These are phyloP conservation scores for Xylariaceae sp. DNA, from an alignment of 2,329 filamentous ascomycete genomes.

Conservation along the genomic window DNA sequence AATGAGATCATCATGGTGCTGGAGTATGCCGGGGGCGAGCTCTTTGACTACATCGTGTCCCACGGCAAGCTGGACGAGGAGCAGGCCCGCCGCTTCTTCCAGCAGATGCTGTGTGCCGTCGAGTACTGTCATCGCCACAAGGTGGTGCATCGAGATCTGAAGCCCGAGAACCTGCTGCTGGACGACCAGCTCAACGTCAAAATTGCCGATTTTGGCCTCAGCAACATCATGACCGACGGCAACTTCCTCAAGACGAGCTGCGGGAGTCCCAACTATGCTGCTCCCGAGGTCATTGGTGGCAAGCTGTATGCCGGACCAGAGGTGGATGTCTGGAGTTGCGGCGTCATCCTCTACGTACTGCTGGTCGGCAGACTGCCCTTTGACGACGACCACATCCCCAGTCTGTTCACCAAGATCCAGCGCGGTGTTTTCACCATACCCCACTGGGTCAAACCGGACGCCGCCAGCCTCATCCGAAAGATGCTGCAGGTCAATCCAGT, in stretches of 20 bases:
- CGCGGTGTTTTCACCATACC: conserved; percentile 90
- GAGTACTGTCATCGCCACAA: conserved; percentile 99
- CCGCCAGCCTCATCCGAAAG: conserved; percentile 73
- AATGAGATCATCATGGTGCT: conserved; percentile 98
- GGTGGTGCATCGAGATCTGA: conserved; percentile 95
- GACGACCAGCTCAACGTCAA: conserved; percentile 97
- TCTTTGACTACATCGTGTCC: conserved; percentile 97
- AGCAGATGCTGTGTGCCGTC: conserved; percentile 97
- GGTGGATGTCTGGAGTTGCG: conserved; percentile 97
- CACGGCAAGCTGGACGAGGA: conserved; percentile 86
- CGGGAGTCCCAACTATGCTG: conserved; percentile 95
- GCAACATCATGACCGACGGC: conserved; percentile 99
- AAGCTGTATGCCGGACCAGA: conserved; percentile 97
- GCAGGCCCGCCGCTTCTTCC: conserved; percentile 95
- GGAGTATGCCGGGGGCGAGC: conserved; percentile 90
- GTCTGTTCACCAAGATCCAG: conserved; percentile 95
- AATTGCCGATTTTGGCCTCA: conserved; percentile 96
- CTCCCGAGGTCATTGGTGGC: conserved; percentile 93
- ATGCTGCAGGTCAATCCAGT: conserved; percentile 96
- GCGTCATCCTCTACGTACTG: conserved; percentile 81
- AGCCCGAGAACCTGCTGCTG: conserved; percentile 91
- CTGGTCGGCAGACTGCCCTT: conserved; percentile 82
- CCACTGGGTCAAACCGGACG: conserved; percentile 80
- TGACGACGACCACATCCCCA: conserved; percentile 97
- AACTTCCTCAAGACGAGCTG: conserved; percentile 99